Conservation (phyloP, 2,329 filamentous ascomycete species). For the Thelonectria blattea region DNA sequence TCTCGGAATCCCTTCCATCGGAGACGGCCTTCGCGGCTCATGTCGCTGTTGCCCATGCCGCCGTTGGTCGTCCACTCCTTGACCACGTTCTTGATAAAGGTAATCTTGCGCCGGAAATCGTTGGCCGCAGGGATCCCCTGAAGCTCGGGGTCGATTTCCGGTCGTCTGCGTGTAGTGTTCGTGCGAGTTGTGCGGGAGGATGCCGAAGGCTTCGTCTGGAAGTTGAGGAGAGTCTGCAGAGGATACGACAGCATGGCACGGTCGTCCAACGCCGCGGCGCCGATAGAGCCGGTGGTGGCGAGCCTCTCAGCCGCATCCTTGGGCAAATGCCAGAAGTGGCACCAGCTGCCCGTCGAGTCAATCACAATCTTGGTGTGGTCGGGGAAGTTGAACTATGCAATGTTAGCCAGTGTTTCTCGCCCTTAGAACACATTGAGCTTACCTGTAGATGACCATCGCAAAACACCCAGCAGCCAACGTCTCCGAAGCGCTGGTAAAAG, state of each 20-base stretch:
- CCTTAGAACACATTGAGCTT: constrained; percentile 26
- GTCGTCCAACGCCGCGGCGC: constrained; percentile 72
- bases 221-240: constrained; percentile 76
- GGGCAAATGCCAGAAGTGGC: constrained; percentile 79
- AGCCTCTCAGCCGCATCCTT: constrained; percentile 73
- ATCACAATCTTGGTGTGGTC: constrained; percentile 87
- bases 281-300: constrained; percentile 68
- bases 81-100: constrained; percentile 72
- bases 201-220: constrained; percentile 55
- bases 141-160: constrained; percentile 65
- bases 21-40: constrained; percentile 59
- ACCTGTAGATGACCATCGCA: constrained; percentile 80
- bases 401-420: constrained; percentile 29
- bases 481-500: constrained; percentile 82
- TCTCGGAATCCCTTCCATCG: constrained; percentile 66
- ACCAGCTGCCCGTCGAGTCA: constrained; percentile 74
- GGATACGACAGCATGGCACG: constrained; percentile 75
- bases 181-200: constrained; percentile 48
- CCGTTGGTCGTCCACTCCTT: constrained; percentile 74
- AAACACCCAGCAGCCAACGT: constrained; percentile 83
- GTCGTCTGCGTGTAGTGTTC: constrained; percentile 58
- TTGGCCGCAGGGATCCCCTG: constrained; percentile 74
- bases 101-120: constrained; percentile 74
- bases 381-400: constrained; percentile 78
- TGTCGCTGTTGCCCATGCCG: constrained; percentile 71